Conservation (phyloP, 2,329 filamentous ascomycete species). For the Botryotinia convoluta region DNA sequence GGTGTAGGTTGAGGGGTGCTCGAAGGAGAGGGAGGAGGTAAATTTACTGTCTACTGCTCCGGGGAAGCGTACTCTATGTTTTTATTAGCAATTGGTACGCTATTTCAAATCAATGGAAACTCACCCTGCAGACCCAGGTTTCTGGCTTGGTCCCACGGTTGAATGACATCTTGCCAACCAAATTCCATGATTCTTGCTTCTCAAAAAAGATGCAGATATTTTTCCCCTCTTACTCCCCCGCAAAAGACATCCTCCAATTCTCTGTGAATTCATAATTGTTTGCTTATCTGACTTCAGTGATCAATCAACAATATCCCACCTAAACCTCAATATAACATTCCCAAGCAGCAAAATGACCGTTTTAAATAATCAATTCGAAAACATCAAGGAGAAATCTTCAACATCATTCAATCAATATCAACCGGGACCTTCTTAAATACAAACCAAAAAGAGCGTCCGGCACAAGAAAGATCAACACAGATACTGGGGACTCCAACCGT, state of each 20-base stretch:
- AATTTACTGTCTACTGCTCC: conserved; percentile 96
- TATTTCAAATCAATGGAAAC: not conserved
- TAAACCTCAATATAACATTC: not conserved
- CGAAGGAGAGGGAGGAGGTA: conserved; percentile 74
- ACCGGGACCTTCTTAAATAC: not conserved
- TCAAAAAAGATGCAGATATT: not conserved
- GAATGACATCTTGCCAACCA: conserved; percentile 31
- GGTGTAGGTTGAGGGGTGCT: conserved; percentile 66
- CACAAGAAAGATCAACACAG: not conserved
- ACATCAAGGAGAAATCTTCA: not conserved
- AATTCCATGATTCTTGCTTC: not conserved
- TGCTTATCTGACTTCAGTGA: not conserved
- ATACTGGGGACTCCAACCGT: conserved; percentile 6
- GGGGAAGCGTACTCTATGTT: conserved; percentile 60
- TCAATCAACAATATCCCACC: not conserved
- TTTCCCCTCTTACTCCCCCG: not conserved
- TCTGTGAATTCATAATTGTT: conserved; percentile 17
- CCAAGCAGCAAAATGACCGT: not conserved
- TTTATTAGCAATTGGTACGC: conserved; percentile 36
- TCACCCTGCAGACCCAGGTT: conserved; percentile 34
- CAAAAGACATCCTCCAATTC: conserved; percentile 17
- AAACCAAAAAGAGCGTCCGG: not conserved
- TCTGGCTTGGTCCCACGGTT: conserved; percentile 30
- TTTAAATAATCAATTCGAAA: not conserved
- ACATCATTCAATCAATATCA: not conserved